A percentile compares a stretch with the other conserved stretches of the same genome.
Evolutionary conservation across 202 grass and related monocot species (phyloP).

Genomic region (Panicum virgatum): DNA sequence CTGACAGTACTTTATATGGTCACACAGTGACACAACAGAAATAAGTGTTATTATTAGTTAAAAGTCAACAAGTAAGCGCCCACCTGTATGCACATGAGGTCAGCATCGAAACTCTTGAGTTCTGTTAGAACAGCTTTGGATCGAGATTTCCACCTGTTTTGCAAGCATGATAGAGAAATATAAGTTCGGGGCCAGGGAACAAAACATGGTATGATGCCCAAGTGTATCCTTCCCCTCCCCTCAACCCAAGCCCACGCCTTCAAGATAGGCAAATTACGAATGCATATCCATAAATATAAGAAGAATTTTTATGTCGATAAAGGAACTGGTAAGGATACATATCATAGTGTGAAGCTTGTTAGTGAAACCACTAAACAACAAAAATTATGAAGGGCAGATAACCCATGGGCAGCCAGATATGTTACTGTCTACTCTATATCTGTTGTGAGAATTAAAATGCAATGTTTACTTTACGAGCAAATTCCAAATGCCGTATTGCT

Average conservation of each 20-base stretch:
- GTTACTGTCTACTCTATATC: neutral
- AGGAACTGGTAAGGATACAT: constrained; percentile 3
- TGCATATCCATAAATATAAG: neutral
- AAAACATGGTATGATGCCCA: neutral
- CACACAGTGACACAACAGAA: constrained; percentile 2
- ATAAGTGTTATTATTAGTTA: constrained; percentile 18
- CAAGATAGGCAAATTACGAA: neutral
- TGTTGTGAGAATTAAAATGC: neutral
- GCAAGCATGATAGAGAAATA: constrained; percentile 31
- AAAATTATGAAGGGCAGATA: neutral
- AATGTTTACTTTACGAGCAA: neutral
- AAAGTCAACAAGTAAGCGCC: neutral
- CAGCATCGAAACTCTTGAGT: constrained; percentile 75
- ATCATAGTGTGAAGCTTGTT: too few relatives aligned
- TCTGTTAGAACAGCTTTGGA: constrained; percentile 74
- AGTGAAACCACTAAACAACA: neutral
- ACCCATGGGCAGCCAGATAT: neutral
- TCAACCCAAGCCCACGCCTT: neutral
- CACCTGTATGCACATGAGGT: constrained; percentile 92
- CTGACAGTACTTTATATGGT: constrained; percentile 1
- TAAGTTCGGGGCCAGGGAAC: neutral
- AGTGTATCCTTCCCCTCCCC: neutral
- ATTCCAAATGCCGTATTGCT: neutral
- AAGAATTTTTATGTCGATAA: neutral
- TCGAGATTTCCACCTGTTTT: constrained; percentile 86